phyloP scores from a whole-genome alignment of 768 basidiomycete species.

The Hericium rajendrae region DNA sequence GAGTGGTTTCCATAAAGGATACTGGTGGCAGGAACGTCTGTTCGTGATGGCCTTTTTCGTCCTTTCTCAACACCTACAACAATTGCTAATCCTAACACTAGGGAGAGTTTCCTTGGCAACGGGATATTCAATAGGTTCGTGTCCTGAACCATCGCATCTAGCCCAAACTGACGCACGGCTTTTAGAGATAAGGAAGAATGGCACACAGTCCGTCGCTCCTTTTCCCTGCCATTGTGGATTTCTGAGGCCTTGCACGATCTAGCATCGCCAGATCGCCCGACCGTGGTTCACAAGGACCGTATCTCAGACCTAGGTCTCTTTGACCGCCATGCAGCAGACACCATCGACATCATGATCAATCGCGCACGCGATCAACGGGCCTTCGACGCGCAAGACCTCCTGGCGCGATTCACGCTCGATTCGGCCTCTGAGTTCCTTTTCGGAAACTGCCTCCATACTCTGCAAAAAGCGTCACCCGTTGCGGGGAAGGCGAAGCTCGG shows the following conservation, averaged over 20 bases:
- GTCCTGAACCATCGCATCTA: slow-evolving; percentile 31
- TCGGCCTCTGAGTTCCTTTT: slow-evolving; percentile 45
- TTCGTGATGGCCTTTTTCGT: slow-evolving; percentile 22
- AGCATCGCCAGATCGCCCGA: slow-evolving; percentile 25
- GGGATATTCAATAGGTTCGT: slow-evolving; percentile 74
- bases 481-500: slow-evolving; percentile 37
- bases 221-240: slow-evolving; percentile 4
- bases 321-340: slow-evolving; percentile 19
- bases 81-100: slow-evolving; percentile 7
- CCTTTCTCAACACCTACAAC: not conserved
- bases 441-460: slow-evolving; percentile 29
- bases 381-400: slow-evolving; percentile 24
- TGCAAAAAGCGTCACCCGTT: slow-evolving; percentile 25
- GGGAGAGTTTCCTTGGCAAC: slow-evolving; percentile 53
- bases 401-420: slow-evolving; percentile 39
- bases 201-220: slow-evolving; percentile 47
- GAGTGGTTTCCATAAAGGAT: slow-evolving; percentile 62
- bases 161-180: not conserved
- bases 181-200: slow-evolving; percentile 32
- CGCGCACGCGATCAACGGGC: slow-evolving; percentile 31
- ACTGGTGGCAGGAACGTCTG: slow-evolving; percentile 56
- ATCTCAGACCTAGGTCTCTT: slow-evolving; percentile 23
- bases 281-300: slow-evolving; percentile 24
- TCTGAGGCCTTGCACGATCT: slow-evolving; percentile 8
- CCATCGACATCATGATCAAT: slow-evolving; percentile 4